Percentiles rank a stretch among this genome's conserved stretches.
Evolutionary conservation across 2,329 filamentous ascomycete genomes (phyloP).

Genomic region (Epichloe hybrida): DNA sequence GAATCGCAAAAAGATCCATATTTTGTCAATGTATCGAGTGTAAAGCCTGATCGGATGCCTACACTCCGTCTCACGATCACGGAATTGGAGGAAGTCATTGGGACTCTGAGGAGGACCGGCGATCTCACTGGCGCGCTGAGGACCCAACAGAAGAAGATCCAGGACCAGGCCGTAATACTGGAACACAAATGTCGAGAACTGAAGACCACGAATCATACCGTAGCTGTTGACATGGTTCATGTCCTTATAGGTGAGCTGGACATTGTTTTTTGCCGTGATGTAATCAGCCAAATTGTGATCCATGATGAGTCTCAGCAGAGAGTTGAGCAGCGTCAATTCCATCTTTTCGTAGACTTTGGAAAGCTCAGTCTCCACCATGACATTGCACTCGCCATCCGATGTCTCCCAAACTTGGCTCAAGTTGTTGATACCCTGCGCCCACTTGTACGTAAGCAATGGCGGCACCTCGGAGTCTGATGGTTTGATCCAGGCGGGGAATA

Average conservation of each 20-base stretch:
- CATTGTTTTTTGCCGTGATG: constrained; percentile 98
- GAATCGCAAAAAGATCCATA: constrained; percentile 96
- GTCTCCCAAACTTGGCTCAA: constrained; percentile 90
- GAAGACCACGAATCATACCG: constrained; percentile 92
- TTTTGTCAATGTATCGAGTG: constrained; percentile 93
- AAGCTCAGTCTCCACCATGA: constrained; percentile 94
- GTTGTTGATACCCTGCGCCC: constrained; percentile 99
- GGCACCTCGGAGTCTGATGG: constrained; percentile 96
- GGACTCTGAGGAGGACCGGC: constrained; percentile 86
- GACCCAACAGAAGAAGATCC: constrained; percentile 78
- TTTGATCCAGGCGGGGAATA: constrained; percentile 99
- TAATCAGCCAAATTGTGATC: constrained; percentile 98
- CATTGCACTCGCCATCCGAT: constrained; percentile 88
- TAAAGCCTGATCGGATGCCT: constrained; percentile 96
- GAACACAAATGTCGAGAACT: constrained; percentile 98
- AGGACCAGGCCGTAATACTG: constrained; percentile 96
- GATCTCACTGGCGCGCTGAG: constrained; percentile 95
- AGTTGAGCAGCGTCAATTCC: constrained; percentile 88
- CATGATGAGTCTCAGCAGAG: constrained; percentile 89
- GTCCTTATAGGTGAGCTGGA: constrained; percentile 97
- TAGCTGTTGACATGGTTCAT: constrained; percentile 99
- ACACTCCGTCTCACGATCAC: constrained; percentile 81
- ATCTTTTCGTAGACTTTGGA: constrained; percentile 99
- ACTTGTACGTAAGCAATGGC: constrained; percentile 89
- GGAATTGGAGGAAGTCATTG: constrained; percentile 96